phyloP scores from a whole-genome alignment of 1,284 basidiomycete genomes.

The Tetrapyrgos nigripes region DNA sequence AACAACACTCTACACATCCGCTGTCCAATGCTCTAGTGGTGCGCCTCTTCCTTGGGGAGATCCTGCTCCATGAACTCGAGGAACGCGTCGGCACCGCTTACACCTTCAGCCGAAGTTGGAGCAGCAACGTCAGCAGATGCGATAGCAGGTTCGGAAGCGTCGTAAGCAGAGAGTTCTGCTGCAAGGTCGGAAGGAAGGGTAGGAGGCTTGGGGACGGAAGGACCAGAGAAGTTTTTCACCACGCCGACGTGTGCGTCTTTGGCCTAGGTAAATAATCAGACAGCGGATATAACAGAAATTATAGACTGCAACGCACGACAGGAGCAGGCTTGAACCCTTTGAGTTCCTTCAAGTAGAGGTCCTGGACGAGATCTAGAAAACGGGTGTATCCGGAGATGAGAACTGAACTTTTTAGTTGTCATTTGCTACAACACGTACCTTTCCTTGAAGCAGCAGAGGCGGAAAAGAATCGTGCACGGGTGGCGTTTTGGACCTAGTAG shows the following conservation, averaged over 20 bases:
- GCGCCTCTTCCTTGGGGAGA: constrained; percentile 45
- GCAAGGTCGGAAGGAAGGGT: constrained; percentile 81
- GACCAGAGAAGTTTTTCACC: constrained; percentile 78
- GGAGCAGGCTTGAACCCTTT: constrained; percentile 84
- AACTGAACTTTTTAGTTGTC: not conserved
- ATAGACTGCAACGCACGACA: constrained; percentile 47
- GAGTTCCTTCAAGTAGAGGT: constrained; percentile 90
- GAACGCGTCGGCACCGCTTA: constrained; percentile 48
- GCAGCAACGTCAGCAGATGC: constrained; percentile 32
- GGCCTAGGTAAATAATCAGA: constrained; percentile 50
- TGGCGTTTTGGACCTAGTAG: constrained; percentile 46
- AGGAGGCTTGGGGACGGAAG: constrained; percentile 73
- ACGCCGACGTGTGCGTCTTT: constrained; percentile 85
- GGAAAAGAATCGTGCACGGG: constrained; percentile 63
- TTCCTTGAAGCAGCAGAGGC: constrained; percentile 71
- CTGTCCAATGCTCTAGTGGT: constrained; percentile 48
- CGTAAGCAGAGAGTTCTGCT: constrained; percentile 83
- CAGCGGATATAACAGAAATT: not conserved
- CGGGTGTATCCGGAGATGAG: constrained; percentile 47
- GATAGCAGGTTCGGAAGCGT: constrained; percentile 74
- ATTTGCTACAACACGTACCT: constrained; percentile 49
- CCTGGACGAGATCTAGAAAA: constrained; percentile 85
- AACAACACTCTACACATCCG: not conserved
- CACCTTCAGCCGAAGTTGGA: constrained; percentile 27
- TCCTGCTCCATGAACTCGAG: constrained; percentile 53